phyloP scores from a whole-genome alignment of 306 rosid species.

The Ammopiptanthus mongolicus region DNA sequence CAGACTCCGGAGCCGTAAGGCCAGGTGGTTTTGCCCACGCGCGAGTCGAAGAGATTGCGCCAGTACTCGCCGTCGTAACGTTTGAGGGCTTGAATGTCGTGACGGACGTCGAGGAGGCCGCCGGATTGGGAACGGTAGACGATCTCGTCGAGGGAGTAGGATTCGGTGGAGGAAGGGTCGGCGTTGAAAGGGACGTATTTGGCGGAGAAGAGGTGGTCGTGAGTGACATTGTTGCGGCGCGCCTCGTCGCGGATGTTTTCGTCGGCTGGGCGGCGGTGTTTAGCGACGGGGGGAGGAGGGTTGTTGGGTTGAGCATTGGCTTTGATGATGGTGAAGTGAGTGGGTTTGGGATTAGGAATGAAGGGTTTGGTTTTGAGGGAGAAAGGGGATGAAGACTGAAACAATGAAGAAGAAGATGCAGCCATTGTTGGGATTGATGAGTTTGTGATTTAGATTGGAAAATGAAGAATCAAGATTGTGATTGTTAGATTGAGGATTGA shows the following conservation, averaged over 20 bases:
- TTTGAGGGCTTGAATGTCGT: constrained; percentile 61
- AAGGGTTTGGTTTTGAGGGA: constrained; percentile 20
- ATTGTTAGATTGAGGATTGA: too few species aligned
- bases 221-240: constrained; percentile 49
- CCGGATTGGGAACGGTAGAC: constrained; percentile 74
- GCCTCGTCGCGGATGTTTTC: constrained; percentile 80
- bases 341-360: neutral
- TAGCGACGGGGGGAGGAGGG: constrained; percentile 2
- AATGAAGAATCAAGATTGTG: too few species aligned
- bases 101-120: constrained; percentile 73
- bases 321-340: constrained; percentile 22
- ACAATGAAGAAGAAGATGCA: constrained; percentile 28
- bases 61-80: constrained; percentile 66
- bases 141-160: constrained; percentile 85
- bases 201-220: constrained; percentile 57
- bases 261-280: constrained; percentile 61
- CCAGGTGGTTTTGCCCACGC: constrained; percentile 78
- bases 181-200: constrained; percentile 72
- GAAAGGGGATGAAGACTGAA: constrained; percentile 30
- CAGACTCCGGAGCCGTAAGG: constrained; percentile 89
- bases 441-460: neutral
- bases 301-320: constrained; percentile 26
- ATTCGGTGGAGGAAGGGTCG: constrained; percentile 46
- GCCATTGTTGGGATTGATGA: constrained; percentile 32
- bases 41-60: constrained; percentile 75